Evolutionary conservation across 2,329 filamentous ascomycete species (phyloP), one percentile per base, ranked within the genome.

Genomic region (Botrytis pseudocinerea): DNA sequence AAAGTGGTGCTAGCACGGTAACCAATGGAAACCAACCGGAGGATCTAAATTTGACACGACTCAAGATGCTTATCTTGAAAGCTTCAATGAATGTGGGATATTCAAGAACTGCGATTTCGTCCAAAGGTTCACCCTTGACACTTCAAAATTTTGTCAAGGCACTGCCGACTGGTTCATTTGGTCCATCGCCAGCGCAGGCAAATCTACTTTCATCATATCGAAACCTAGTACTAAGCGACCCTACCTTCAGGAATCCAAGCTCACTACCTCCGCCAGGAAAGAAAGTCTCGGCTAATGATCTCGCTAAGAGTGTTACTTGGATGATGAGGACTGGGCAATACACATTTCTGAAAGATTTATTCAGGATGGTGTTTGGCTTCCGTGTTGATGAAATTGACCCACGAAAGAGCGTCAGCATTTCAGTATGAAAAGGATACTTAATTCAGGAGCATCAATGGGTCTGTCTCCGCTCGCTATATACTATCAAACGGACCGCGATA

Each of bases 41-140:
- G 82, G 93, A 97, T 77, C 85, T 89, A 25, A 94, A 96, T 78
- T 87, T 97, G 51, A 88, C 89, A 18, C 90, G 93, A 20, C 86
- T 97, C 62, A 96, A 95, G 82, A 86, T 91, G 22, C 86, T 98
- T 16, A 90, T 97, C 46, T 85, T 97, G 59, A 94, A 94, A 80
- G 94, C 95, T 1, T 95, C 94, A 38, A 91, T 95, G 84, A 95
- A 95, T 79, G 88, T 92, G 4, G 94, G 94, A 18, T 97, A 92
- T 82, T 87, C 89, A 74, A 91, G 93, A 14, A 80, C 44, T 38
- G 28, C 83, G 2, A 83, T 85, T 20, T 78, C 77, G 2, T 75
- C 76, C 16, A 70, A 75, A 7, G 71, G 69, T 14, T 85, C 82
- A 76, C 85, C 85, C 4, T 83, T 85, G 20, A 87, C 88, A 0